A percentile compares a stretch with the other conserved stretches of the same genome.
These are phyloP conservation scores for Cryphonectria naterciae DNA, from an alignment of 2,329 filamentous ascomycete species.

Conservation along the genomic window DNA sequence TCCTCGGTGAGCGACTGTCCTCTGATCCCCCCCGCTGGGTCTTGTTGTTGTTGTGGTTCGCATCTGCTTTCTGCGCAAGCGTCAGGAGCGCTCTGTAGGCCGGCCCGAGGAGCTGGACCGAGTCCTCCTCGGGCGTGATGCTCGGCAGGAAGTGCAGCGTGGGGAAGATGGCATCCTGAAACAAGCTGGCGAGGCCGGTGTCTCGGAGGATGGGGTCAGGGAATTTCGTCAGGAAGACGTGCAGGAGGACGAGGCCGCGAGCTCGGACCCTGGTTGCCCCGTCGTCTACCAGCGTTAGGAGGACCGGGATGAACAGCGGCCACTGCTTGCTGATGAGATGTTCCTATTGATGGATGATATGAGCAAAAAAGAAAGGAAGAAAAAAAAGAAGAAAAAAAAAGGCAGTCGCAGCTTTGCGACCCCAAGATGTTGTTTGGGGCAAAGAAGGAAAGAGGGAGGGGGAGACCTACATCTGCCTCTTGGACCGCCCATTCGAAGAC, in stretches of 20 bases:
- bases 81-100: conserved; percentile 70
- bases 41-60: conserved; percentile 10
- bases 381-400: too few relatives aligned
- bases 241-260: conserved; percentile 59
- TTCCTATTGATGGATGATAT: conserved; percentile 39
- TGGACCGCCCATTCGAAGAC: conserved; percentile 65
- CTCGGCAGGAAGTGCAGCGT: conserved; percentile 77
- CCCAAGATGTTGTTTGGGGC: neutral
- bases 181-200: conserved; percentile 69
- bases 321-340: conserved; percentile 59
- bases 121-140: conserved; percentile 75
- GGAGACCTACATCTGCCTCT: conserved; percentile 44
- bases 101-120: conserved; percentile 62
- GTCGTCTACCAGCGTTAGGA: conserved; percentile 73
- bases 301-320: conserved; percentile 70
- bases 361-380: too few relatives aligned
- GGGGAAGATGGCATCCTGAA: conserved; percentile 71
- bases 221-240: conserved; percentile 58
- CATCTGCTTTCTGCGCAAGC: conserved; percentile 52
- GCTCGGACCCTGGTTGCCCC: conserved; percentile 55
- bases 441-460: neutral
- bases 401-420: conserved; percentile 14
- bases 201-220: conserved; percentile 56
- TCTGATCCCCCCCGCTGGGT: conserved; percentile 16
- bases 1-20: conserved; percentile 33